Conservation (phyloP, 257 asterid species). For the Primulina huaijiensis region DNA sequence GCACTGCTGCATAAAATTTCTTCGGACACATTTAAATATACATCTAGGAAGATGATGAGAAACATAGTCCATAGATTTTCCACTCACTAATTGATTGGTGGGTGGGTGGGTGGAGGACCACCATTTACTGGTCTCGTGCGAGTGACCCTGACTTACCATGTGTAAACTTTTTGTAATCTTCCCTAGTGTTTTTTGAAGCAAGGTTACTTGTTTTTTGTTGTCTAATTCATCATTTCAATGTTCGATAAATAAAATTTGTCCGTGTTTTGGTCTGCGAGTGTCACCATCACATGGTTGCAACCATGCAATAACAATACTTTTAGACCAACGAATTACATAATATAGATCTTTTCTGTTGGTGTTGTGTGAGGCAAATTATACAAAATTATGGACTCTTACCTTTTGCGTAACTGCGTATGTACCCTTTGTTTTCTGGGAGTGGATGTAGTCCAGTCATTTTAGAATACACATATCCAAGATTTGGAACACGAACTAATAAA, state of each 20-base stretch:
- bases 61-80: slow-evolving; percentile 8
- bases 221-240: slow-evolving; percentile 6
- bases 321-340: background rate
- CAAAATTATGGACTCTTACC: background rate
- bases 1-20: no score
- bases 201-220: slow-evolving; percentile 12
- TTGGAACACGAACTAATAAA: background rate
- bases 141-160: slow-evolving; percentile 28
- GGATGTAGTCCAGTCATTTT: background rate
- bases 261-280: slow-evolving; percentile 1
- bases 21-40: no score
- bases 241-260: slow-evolving; percentile 1
- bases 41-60: background rate
- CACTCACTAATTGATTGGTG: slow-evolving; percentile 38
- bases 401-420: background rate
- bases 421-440: background rate
- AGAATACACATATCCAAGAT: background rate
- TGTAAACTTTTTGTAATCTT: slow-evolving; percentile 27
- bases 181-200: slow-evolving; percentile 2
- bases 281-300: slow-evolving; percentile 20
- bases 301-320: slow-evolving; percentile 4
- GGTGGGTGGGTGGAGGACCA: slow-evolving; percentile 54
- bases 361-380: background rate
- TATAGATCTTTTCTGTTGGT: slow-evolving; percentile 5
- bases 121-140: slow-evolving; percentile 38